Percentiles rank a stretch among this genome's conserved stretches.
Conservation (phyloP, 441 rosid genomes). For the Erodium texanum region DNA sequence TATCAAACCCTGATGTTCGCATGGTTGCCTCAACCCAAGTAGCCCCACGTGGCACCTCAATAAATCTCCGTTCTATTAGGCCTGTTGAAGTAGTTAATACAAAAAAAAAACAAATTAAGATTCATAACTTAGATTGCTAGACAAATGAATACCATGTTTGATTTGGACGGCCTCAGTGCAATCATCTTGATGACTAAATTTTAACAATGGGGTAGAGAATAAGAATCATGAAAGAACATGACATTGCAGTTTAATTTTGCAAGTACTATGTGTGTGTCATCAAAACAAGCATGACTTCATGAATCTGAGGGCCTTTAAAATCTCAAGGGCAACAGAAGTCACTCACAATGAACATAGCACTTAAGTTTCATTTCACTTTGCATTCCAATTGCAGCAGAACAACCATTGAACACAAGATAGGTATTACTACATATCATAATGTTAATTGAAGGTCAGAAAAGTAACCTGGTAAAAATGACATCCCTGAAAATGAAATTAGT, state of each 20-base stretch:
- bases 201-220: background rate
- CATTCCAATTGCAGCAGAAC: background rate
- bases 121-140: slow-evolving; percentile 1
- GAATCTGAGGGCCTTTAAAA: slow-evolving; percentile 1
- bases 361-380: background rate
- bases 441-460: slow-evolving; percentile 3
- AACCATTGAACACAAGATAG: background rate
- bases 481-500: slow-evolving; percentile 49
- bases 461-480: slow-evolving; percentile 89
- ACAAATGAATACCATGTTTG: background rate
- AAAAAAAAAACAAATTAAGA: slow-evolving; percentile 13
- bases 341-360: background rate
- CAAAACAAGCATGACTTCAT: background rate
- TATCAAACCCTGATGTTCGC: slow-evolving; percentile 80
- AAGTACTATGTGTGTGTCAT: no score
- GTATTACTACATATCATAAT: slow-evolving; percentile 3
- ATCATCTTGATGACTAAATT: background rate
- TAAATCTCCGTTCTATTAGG: slow-evolving; percentile 77
- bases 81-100: slow-evolving; percentile 37
- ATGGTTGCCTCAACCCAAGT: slow-evolving; percentile 96
- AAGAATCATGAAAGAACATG: background rate
- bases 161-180: background rate
- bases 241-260: no score
- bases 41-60: slow-evolving; percentile 86
- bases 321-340: background rate